These are phyloP conservation scores for Eimeria necatrix DNA, from an alignment of 169 alveolate species.

Conservation along the genomic window DNA sequence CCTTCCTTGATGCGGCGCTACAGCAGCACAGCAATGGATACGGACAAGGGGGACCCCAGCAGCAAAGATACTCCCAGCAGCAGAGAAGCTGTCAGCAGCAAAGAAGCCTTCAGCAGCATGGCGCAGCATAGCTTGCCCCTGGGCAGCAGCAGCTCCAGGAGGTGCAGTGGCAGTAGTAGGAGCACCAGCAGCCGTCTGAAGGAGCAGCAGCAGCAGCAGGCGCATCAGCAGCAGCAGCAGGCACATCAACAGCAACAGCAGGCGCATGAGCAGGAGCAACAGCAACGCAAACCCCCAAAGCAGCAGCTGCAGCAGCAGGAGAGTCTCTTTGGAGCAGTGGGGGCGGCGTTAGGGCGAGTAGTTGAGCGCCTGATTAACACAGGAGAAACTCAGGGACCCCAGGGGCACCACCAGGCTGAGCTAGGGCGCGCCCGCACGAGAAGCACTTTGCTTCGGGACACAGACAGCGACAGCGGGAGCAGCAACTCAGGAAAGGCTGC, in stretches of 20 bases:
- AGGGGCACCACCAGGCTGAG: not conserved
- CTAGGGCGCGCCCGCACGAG: not conserved
- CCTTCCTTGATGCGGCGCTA: slow-evolving; percentile 26
- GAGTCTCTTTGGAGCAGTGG: slow-evolving; percentile 1
- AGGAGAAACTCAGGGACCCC: not conserved
- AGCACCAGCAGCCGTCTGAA: not conserved
- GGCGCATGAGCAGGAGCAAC: not conserved
- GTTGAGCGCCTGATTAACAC: not conserved
- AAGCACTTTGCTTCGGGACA: not conserved
- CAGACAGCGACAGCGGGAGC: not conserved
- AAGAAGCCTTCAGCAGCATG: not conserved
- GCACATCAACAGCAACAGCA: not conserved
- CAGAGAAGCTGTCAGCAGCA: no score
- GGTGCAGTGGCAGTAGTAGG: not conserved
- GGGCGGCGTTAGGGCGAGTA: slow-evolving; percentile 25
- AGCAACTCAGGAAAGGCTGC: not conserved
- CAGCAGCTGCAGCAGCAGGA: slow-evolving; percentile 8
- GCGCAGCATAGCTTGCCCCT: not conserved
- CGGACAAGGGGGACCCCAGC: slow-evolving; percentile 17
- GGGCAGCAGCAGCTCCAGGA: not conserved
- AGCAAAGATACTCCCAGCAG: no score
- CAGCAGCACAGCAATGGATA: not conserved
- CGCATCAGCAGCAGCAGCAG: not conserved
- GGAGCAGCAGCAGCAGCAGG: slow-evolving; percentile 11
- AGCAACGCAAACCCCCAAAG: not conserved